Evolutionary conservation across 2,329 filamentous ascomycete genomes (phyloP).

Genomic region (Hirsutella rhossiliensis): DNA sequence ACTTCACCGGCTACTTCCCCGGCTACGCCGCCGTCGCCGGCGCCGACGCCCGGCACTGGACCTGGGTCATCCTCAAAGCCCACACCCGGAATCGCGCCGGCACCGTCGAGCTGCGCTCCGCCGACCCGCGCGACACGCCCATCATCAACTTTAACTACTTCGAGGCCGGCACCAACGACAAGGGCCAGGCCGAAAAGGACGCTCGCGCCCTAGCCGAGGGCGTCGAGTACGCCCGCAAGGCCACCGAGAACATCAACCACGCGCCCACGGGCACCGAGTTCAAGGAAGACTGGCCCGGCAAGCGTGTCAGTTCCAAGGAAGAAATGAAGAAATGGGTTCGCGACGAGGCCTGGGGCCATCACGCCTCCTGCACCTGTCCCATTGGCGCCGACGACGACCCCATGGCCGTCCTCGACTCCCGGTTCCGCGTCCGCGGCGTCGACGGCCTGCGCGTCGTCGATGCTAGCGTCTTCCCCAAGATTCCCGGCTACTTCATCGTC

Average conservation of each 20-base stretch:
- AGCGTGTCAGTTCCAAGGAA: neutral
- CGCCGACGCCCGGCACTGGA: slow-evolving; percentile 21
- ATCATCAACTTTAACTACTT: slow-evolving; percentile 52
- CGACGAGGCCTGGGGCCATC: slow-evolving; percentile 42
- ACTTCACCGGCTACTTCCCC: slow-evolving; percentile 17
- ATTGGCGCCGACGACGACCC: slow-evolving; percentile 41
- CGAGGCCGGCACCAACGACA: slow-evolving; percentile 26
- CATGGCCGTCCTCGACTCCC: slow-evolving; percentile 40
- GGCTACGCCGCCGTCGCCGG: slow-evolving; percentile 8
- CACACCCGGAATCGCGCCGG: slow-evolving; percentile 52
- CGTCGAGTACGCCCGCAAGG: slow-evolving; percentile 34
- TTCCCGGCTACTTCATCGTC: slow-evolving; percentile 34
- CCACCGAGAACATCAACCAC: neutral
- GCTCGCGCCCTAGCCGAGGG: slow-evolving; percentile 44
- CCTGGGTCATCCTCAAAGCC: slow-evolving; percentile 37
- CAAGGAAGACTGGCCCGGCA: slow-evolving; percentile 19
- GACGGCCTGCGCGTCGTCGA: slow-evolving; percentile 47
- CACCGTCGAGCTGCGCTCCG: slow-evolving; percentile 46
- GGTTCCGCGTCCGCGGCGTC: slow-evolving; percentile 42
- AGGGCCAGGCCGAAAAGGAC: slow-evolving; percentile 32
- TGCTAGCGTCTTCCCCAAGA: slow-evolving; percentile 39
- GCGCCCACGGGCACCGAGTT: slow-evolving; percentile 13
- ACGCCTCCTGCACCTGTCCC: slow-evolving; percentile 41
- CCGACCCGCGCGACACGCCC: slow-evolving; percentile 51
- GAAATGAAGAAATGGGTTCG: slow-evolving; percentile 12